These are phyloP conservation scores for Escovopsis weberi DNA, from an alignment of 2,329 filamentous ascomycete species.

Conservation along the genomic window DNA sequence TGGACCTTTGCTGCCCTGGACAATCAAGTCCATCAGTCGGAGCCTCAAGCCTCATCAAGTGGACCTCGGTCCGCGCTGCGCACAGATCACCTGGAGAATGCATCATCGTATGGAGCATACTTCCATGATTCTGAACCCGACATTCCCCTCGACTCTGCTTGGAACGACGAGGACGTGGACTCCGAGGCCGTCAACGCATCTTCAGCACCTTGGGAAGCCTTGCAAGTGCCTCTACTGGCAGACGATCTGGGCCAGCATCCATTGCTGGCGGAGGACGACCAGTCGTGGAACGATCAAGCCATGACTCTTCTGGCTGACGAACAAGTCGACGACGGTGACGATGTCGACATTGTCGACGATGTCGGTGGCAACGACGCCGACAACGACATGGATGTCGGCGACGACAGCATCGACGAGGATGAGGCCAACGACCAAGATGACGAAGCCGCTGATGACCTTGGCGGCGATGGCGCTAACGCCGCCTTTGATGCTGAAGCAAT, in stretches of 20 bases:
- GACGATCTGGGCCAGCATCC: no score
- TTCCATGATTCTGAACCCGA: background rate
- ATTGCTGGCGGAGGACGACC: no score
- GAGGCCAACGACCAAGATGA: slow-evolving; percentile 25
- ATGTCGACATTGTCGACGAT: slow-evolving; percentile 9
- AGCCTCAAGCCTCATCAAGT: background rate
- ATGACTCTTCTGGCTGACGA: no score
- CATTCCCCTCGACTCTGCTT: background rate
- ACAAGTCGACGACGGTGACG: no score
- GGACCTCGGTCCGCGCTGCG: background rate
- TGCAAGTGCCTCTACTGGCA: no score
- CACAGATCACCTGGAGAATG: background rate
- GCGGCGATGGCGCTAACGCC: slow-evolving; percentile 34
- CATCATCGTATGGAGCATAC: background rate
- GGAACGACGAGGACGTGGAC: background rate
- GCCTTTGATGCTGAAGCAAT: slow-evolving; percentile 62
- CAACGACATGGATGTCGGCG: no score
- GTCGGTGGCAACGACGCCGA: slow-evolving; percentile 19
- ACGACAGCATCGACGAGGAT: slow-evolving; percentile 14
- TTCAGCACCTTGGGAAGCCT: no score
- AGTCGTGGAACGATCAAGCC: no score
- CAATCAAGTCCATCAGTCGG: slow-evolving; percentile 2
- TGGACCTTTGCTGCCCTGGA: slow-evolving; percentile 40
- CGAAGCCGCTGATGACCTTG: slow-evolving; percentile 27
- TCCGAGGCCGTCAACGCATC: background rate